Base-by-base conservation (phyloP, 2,329 filamentous ascomycete genomes). In the Sclerotiophoma versabilis region DNA sequence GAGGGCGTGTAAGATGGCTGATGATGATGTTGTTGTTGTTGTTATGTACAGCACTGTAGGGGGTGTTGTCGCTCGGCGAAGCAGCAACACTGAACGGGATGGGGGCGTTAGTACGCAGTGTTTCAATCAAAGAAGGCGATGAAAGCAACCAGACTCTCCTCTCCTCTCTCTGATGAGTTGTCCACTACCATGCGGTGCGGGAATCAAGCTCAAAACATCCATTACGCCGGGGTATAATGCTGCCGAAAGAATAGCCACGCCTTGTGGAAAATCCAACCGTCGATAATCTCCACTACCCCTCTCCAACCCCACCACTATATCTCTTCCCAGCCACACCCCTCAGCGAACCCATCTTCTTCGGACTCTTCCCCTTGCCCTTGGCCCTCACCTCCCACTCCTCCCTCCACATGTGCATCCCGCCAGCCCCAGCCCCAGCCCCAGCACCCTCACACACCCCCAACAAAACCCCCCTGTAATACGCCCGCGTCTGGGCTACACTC, bases 1-100 rank as follows among this genome's bases (percentile, higher is more conserved):
- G 79, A 81, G 65, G 77, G 77, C 5, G 71, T 80, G 69, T 80
- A 45, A 27, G 38, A 41, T 4, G 32, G 17, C 30, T 19, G 20
- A 15, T 12, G 1, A 2, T 17, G 26, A 5, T 14, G 15, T 38
- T 12, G 19, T 20, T 25, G n/a, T 33, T 26, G 45, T 42, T 22
- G 36, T 41, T 17, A 4, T 49, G 47, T 49, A 49, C 27, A 49
- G 33, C 34, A 12, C 29, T 20, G 14, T 14, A 22, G 47, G n/a
- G 15, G 17, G 6, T 29, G 30, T 11, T 34, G n/a, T n/a, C n/a
- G 47, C 47, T 36, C 22, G 30, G 47, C 17, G 22, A 49, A 49
- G 47, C 47, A 34, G 38, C 30, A 17, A 43, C 30, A 15, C 22
- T 11, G 15, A 10, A 22, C 5, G n/a, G n/a, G n/a, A n/a, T n/a